Base-by-base conservation (phyloP, 345 rosid species). In the Microcos paniculata region DNA sequence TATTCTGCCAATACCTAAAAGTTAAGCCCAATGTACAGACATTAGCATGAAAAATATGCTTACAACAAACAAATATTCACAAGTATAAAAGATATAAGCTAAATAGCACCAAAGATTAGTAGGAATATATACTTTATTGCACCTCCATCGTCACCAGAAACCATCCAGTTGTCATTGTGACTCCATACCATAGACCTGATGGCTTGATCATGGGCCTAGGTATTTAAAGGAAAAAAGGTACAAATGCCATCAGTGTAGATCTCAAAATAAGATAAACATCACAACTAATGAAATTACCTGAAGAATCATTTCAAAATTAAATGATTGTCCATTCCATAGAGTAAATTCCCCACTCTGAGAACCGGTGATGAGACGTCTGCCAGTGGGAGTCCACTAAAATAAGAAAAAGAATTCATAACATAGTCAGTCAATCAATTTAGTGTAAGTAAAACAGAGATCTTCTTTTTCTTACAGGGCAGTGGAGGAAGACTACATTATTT, bases 141-240 rank as follows among this genome's bases (percentile, higher is more conserved):
- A 40, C 99, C 99, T 46, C 97, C 99, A 81, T 96, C 99, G 82
- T 96, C 99, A 71, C 99, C 99, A 74, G 99, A 93, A 76, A 96
- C 91, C 99, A 96, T 93, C 92, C 90, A 96, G 78, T 86, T 96
- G 79, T 92, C 99, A 88, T 93, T 93, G 84, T 93, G 96, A 78
- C 99, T 96, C 99, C 99, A 93, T 18, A 89, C 83, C 98, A 92
- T 93, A 71, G 99, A 96, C 86, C 98, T 89, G 75, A 96, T 96
- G 62, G 99, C 97, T 77, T 89, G 93, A 82, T 96, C 99, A 93
- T 96, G 99, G 64, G 98, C 99, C 99, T 96, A 69, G 19, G 82
- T 49, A 73, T 69, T 74, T 38, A 46, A 74, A 43, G 12, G 48
- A 8, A 70, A 43, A 59, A 13, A n/a, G 66, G 40, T 35, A n/a